Evolutionary conservation across 1,284 basidiomycete genomes (phyloP).

Genomic region (Malassezia japonica): DNA sequence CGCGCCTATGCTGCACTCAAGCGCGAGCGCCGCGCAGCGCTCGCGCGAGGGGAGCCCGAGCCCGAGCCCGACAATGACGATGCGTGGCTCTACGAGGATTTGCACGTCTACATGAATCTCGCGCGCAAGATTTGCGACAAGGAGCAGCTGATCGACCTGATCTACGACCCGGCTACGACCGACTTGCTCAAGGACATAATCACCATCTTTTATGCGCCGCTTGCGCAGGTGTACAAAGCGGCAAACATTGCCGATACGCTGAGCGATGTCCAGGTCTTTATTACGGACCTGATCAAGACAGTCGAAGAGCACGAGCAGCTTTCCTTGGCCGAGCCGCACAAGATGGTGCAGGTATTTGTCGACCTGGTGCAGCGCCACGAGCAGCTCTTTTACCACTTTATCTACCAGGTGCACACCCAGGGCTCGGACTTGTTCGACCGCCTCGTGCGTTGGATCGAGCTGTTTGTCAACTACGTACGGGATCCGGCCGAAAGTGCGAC

Average conservation of each 20-base stretch:
- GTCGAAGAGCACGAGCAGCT: conserved; percentile 84
- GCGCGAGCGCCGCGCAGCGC: conserved; percentile 24
- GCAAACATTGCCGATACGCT: conserved; percentile 93
- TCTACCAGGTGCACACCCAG: conserved; percentile 96
- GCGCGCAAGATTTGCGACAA: conserved; percentile 64
- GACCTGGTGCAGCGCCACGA: conserved; percentile 88
- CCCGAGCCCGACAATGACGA: conserved; percentile 41
- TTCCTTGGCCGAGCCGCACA: conserved; percentile 69
- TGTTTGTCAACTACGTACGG: conserved; percentile 82
- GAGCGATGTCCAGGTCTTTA: conserved; percentile 81
- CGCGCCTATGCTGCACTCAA: conserved; percentile 43
- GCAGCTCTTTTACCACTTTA: conserved; percentile 88
- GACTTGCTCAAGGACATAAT: conserved; percentile 96
- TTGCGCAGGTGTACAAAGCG: conserved; percentile 96
- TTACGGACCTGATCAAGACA: conserved; percentile 89
- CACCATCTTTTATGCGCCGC: conserved; percentile 93
- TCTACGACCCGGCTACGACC: conserved; percentile 92
- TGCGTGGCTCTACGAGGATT: conserved; percentile 46
- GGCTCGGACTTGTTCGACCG: conserved; percentile 86
- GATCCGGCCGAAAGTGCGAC: conserved; percentile 38
- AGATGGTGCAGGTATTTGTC: conserved; percentile 86
- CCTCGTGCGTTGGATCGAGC: conserved; percentile 93
- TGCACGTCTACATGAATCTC: conserved; percentile 42
- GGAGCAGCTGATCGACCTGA: conserved; percentile 81
- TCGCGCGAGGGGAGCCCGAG: conserved; percentile 27